A percentile compares a stretch with the other conserved stretches of the same genome.
These are phyloP conservation scores for Sugiyamaella qingdaonensis DNA, from an alignment of 805 yeast species.

Conservation along the genomic window DNA sequence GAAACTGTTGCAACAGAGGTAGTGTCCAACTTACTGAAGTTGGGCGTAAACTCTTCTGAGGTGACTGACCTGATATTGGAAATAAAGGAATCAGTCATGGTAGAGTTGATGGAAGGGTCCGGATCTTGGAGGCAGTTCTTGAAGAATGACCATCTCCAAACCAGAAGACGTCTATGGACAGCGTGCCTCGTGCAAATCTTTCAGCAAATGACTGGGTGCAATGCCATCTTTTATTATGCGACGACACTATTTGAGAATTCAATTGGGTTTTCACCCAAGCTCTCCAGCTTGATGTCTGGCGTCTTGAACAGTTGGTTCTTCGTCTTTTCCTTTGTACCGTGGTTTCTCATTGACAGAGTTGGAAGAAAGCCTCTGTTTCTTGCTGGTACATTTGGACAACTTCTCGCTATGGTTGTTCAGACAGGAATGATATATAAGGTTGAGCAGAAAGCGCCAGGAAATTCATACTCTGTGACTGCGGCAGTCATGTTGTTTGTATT, in stretches of 20 bases:
- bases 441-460: background rate
- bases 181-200: conserved; percentile 37
- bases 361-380: conserved; percentile 71
- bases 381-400: conserved; percentile 67
- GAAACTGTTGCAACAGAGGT: conserved; percentile 51
- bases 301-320: conserved; percentile 8
- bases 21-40: conserved; percentile 12
- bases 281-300: conserved; percentile 12
- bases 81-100: background rate
- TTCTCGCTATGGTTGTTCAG: conserved; percentile 29
- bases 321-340: conserved; percentile 54
- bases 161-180: conserved; percentile 47
- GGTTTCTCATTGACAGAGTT: conserved; percentile 29
- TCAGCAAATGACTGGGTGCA: conserved; percentile 91
- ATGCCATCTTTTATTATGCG: conserved; percentile 41
- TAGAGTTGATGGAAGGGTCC: conserved; percentile 1
- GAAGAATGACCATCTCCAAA: conserved; percentile 40
- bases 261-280: conserved; percentile 14
- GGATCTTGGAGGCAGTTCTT: conserved; percentile 29
- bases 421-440: conserved; percentile 1
- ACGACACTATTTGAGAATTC: conserved; percentile 15
- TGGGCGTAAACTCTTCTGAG: conserved; percentile 5
- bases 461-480: conserved; percentile 20
- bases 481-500: conserved; percentile 59
- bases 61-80: background rate